phyloP scores from a whole-genome alignment of 2,329 filamentous ascomycete genomes.

The Hypoxylon sp. region DNA sequence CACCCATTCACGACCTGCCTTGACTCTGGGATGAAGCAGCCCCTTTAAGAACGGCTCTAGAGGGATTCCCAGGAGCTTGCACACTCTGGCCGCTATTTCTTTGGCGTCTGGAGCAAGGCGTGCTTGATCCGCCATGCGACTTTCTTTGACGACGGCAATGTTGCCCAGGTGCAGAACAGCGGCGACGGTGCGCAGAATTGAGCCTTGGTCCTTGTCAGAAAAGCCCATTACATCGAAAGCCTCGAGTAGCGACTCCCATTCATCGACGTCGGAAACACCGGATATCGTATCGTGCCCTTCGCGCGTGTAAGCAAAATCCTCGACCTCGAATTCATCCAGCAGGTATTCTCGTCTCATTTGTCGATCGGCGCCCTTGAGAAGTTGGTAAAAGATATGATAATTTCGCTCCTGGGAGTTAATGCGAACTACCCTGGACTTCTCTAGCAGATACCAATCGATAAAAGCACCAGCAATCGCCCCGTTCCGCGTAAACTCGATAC shows the following conservation, averaged over 20 bases:
- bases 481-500: conserved; percentile 88
- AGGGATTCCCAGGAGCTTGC: conserved; percentile 83
- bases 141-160: conserved; percentile 88
- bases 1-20: conserved; percentile 96
- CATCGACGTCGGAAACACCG: conserved; percentile 87
- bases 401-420: conserved; percentile 89
- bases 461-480: conserved; percentile 95
- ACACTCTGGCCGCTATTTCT: conserved; percentile 78
- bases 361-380: conserved; percentile 82
- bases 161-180: conserved; percentile 95
- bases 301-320: conserved; percentile 90
- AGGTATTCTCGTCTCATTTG: conserved; percentile 79
- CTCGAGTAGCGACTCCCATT: conserved; percentile 90
- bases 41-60: conserved; percentile 87
- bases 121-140: conserved; percentile 88
- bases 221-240: conserved; percentile 96
- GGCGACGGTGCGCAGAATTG: conserved; percentile 86
- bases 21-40: conserved; percentile 89
- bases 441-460: conserved; percentile 97
- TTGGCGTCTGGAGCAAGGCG: conserved; percentile 78
- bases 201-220: conserved; percentile 79
- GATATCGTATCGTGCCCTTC: conserved; percentile 91
- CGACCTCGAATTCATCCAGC: conserved; percentile 75
- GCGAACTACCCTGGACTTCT: conserved; percentile 96
- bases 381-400: conserved; percentile 97